Base-by-base conservation (phyloP, 1,284 basidiomycete genomes). In the Cutaneotrichosporon cyanovorans region DNA sequence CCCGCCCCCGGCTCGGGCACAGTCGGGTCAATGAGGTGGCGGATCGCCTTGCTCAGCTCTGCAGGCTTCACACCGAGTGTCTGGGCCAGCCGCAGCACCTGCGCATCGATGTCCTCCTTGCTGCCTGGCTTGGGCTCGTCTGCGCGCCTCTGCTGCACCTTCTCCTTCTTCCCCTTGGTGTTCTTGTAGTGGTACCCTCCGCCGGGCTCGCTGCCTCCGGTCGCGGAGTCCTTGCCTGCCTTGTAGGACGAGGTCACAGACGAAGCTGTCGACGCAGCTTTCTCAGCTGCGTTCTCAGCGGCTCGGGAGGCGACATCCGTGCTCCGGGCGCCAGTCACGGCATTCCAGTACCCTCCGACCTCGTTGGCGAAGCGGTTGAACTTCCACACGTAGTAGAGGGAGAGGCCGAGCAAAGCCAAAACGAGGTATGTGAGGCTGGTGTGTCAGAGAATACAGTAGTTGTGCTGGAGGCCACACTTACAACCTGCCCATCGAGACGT, bases 301-400 rank as follows among this genome's bases (percentile, higher is more conserved):
- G 55, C 58, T 18, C 38, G 40, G 8, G 34, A 10, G 6, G 43
- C 53, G 4, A 46, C 40, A 14, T 52, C 51, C 3, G 57, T 44
- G 12, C 50, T 50, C 14, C 63, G 59, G 28, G 52, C 49, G 2
- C 70, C 69, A 3, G 67, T 69, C 48, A 68, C 49, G 34, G 71
- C 56, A 31, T 66, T 63, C 68, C 68, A 71, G 53, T 72, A 72
- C 3, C 70, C 70, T 12, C 70, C 70, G 2, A 57, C 66, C 8
- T 70, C 53, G 20, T 42, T 37, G 2, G 69, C 70, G 68, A 67
- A 71, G 35, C 68, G 59, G 9, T 67, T 69, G 41, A 67, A 53
- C 25, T 68, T 48, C 68, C 68, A 72, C 32, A 57, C 53, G 55
- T 72, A 72, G 57, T 70, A 70, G 14, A 50, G 58, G n/a, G 48